A percentile compares a stretch with the other conserved stretches of the same genome.
These are phyloP conservation scores for Trifolium repens DNA, from an alignment of 306 rosid species.

Conservation along the genomic window DNA sequence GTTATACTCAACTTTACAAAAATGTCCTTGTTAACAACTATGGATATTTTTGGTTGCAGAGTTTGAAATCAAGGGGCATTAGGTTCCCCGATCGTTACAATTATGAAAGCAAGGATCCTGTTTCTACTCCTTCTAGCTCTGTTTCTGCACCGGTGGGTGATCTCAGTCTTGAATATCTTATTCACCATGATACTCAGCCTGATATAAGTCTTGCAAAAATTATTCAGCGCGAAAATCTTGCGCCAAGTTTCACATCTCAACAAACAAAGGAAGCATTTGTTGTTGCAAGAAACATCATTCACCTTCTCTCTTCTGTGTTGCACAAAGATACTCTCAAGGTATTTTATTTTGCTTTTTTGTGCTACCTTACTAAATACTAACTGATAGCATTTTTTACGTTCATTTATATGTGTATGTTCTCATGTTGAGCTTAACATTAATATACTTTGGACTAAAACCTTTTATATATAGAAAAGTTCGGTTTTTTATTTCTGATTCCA, in stretches of 20 bases:
- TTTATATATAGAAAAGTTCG: not conserved
- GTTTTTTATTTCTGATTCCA: no score
- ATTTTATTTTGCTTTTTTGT: slow-evolving; percentile 20
- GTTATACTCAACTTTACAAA: not conserved
- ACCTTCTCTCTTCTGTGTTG: slow-evolving; percentile 71
- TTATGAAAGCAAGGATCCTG: slow-evolving; percentile 76
- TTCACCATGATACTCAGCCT: slow-evolving; percentile 43
- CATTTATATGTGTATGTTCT: not conserved
- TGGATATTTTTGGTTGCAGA: slow-evolving; percentile 52
- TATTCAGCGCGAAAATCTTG: slow-evolving; percentile 49
- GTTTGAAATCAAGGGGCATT: slow-evolving; percentile 81
- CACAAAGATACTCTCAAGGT: slow-evolving; percentile 72
- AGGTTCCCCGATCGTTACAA: slow-evolving; percentile 84
- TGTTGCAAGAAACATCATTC: slow-evolving; percentile 80
- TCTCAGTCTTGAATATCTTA: slow-evolving; percentile 47
- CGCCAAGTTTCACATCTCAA: slow-evolving; percentile 57
- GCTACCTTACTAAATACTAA: not conserved
- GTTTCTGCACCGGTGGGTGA: slow-evolving; percentile 50
- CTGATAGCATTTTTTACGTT: not conserved
- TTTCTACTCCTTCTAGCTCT: slow-evolving; percentile 69
- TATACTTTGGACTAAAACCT: not conserved
- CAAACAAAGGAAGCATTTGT: slow-evolving; percentile 81
- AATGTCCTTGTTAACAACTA: not conserved
- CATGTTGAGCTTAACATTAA: not conserved
- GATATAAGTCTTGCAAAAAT: slow-evolving; percentile 49